Evolutionary conservation across 306 rosid species (phyloP).

Genomic region (Begonia fuchsioides): DNA sequence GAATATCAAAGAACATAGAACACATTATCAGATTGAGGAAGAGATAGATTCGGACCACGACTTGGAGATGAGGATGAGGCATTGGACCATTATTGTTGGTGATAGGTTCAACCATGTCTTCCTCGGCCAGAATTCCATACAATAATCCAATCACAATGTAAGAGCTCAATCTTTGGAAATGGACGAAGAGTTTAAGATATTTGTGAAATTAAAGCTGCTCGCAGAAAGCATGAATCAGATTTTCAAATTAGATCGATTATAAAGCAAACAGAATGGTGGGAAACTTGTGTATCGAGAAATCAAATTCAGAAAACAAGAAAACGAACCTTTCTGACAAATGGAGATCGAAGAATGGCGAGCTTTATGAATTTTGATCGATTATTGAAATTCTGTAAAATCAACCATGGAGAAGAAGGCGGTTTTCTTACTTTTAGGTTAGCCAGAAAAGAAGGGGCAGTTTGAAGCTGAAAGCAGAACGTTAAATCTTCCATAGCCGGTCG

Average conservation of each 20-base stretch:
- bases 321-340: not conserved
- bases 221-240: not conserved
- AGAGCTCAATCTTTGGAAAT: constrained; percentile 10
- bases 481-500: not conserved
- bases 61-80: constrained; percentile 16
- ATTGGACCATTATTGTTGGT: constrained; percentile 6
- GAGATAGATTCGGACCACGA: constrained; percentile 13
- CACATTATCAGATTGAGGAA: not conserved
- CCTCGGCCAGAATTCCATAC: constrained; percentile 8
- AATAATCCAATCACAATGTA: constrained; percentile 21
- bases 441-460: not conserved
- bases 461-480: not conserved
- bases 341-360: not conserved
- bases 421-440: too few relatives aligned
- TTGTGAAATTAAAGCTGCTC: constrained; percentile 4
- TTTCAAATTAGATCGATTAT: constrained; percentile 1
- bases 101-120: constrained; percentile 17
- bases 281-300: not conserved
- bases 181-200: not conserved
- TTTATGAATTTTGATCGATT: too few relatives aligned
- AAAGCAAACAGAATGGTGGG: not conserved
- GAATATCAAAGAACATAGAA: not conserved
- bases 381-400: too few relatives aligned
- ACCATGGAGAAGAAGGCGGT: not conserved
- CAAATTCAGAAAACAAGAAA: too few relatives aligned